A percentile compares a stretch with the other conserved stretches of the same genome.
Conservation (phyloP, 2,329 filamentous ascomycete species). For the Pseudogymnoascus sp. region DNA sequence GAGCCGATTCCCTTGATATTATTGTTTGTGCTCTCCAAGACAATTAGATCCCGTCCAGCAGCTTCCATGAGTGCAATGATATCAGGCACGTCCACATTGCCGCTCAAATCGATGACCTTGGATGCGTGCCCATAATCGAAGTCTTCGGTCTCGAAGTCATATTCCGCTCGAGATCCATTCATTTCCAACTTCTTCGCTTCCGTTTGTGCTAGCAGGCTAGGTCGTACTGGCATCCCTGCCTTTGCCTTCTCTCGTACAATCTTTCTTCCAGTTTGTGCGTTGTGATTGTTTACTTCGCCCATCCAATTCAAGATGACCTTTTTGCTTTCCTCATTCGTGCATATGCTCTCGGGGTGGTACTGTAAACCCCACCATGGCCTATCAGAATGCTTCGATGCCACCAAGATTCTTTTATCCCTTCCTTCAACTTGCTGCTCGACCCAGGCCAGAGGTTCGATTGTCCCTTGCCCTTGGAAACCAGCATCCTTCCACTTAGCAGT, state of each 20-base stretch:
- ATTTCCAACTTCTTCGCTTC: constrained; percentile 8
- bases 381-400: constrained; percentile 48
- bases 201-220: constrained; percentile 22
- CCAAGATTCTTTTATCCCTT: constrained; percentile 38
- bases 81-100: constrained; percentile 41
- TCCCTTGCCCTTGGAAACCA: constrained; percentile 15
- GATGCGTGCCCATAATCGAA: constrained; percentile 31
- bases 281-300: constrained; percentile 40
- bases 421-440: constrained; percentile 23
- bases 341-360: constrained; percentile 64
- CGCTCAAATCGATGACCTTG: constrained; percentile 36
- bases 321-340: constrained; percentile 48
- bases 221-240: constrained; percentile 18
- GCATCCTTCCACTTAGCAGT: constrained; percentile 15
- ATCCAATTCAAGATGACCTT: constrained; percentile 56
- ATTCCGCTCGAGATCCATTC: neutral
- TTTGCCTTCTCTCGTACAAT: constrained; percentile 9
- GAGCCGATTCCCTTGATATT: constrained; percentile 35
- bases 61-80: constrained; percentile 39
- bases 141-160: constrained; percentile 4
- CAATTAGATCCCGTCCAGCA: constrained; percentile 37
- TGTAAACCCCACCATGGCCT: constrained; percentile 63
- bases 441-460: constrained; percentile 28
- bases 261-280: constrained; percentile 21
- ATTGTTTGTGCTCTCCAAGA: constrained; percentile 37